Evolutionary conservation across 108 stramenopile species (phyloP), one percentile per base, ranked within the genome.

Genomic region (Nitzschia sp.): DNA sequence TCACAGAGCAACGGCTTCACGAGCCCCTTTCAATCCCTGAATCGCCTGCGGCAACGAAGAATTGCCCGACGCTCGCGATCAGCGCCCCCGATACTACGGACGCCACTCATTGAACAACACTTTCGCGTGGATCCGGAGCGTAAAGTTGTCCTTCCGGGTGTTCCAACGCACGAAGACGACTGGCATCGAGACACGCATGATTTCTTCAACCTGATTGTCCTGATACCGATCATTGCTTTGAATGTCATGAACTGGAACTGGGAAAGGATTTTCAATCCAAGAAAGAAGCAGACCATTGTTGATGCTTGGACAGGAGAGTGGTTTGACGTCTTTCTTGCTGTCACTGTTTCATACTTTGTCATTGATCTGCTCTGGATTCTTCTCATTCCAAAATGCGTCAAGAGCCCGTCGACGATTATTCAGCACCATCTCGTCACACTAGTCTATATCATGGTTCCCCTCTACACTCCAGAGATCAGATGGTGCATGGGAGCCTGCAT

Each of bases 401-500:
- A 85, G 49, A 73, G 68, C 31, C 94, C 94, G 0, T 27, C 45
- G 0, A 76, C 78, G 13, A 91, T 95, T 56, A 86, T 95, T 9
- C 82, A 93, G 56, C 94, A 95, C 73, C 94, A 95, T 64, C 64
- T 93, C 42, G 86, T 81, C 29, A 92, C 92, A 0, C 30, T 95
- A 13, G 13, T 92, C 1, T 95, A 95, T 51, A 38, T 95, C n/a
- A 25, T 79, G 45, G 67, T 92, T 59, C 94, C 94, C 1, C 87
- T 78, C 54, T 65, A 27, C 48, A 61, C 49, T 55, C 76, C 69
- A n/a, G 64, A 81, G n/a, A 61, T 67, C 9, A 78, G 88, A 34
- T 95, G 86, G 84, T 71, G 85, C n/a, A 91, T 95, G 90, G 94
- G 94, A 25, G 90, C 88, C 1, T 90, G 86, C 67, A 77, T 95